Percentiles rank a stretch among this genome's conserved stretches.
Evolutionary conservation across 352 stramenopile genomes (phyloP).

Genomic region (Aphanomyces stellatus): DNA sequence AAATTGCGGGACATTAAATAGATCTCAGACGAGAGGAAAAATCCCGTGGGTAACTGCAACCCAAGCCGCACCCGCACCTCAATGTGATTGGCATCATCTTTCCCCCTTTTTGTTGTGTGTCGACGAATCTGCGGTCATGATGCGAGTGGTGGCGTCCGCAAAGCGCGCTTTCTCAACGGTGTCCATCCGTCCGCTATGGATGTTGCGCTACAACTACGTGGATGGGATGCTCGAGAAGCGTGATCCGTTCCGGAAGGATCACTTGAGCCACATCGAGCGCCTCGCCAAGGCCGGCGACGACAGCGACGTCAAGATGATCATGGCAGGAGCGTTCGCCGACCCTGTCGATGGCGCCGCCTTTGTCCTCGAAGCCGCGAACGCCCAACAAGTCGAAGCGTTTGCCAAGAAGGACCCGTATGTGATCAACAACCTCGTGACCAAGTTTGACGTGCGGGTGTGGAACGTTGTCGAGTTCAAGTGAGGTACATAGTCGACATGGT

Average conservation of each 20-base stretch:
- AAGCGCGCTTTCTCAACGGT: conserved; percentile 7
- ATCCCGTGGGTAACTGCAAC: not conserved
- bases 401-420: conserved; percentile 63
- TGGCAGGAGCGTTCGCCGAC: conserved; percentile 62
- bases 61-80: not conserved
- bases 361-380: conserved; percentile 52
- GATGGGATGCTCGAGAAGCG: conserved; percentile 66
- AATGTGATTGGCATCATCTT: not conserved
- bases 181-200: conserved; percentile 30
- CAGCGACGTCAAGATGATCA: conserved; percentile 50
- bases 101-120: too few species aligned
- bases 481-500: not conserved
- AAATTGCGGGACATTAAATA: not conserved
- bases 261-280: conserved; percentile 32
- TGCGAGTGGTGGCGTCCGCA: not conserved
- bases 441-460: conserved; percentile 60
- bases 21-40: too few species aligned
- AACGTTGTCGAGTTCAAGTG: conserved; percentile 36
- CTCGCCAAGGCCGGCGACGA: conserved; percentile 34
- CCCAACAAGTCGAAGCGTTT: conserved; percentile 49
- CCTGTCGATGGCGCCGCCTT: conserved; percentile 50
- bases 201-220: conserved; percentile 68
- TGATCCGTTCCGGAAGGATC: conserved; percentile 52
- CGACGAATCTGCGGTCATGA: not conserved
- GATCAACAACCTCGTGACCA: conserved; percentile 56